Base-by-base conservation (phyloP, 2,329 filamentous ascomycete genomes). In the Nothophoma quercina region DNA sequence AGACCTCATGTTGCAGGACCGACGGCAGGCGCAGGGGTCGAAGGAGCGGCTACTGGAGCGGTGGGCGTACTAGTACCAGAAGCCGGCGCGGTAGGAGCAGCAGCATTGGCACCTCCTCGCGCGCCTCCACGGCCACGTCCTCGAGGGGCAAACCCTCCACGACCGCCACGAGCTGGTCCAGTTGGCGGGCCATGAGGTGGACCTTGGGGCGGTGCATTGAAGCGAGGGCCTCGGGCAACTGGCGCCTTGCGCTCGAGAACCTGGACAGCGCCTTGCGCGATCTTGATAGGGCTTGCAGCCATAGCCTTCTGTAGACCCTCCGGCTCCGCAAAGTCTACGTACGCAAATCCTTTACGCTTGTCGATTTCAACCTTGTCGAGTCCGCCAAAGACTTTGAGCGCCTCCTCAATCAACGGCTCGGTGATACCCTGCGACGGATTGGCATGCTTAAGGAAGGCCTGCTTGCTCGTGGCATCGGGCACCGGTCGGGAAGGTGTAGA, bases 341-440 rank as follows among this genome's bases (percentile, higher is more conserved):
- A 96, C 2, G 92, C 93, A 66, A 96, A 96, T 0, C 92, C 92
- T 73, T 97, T 97, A 67, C 93, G 89, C 73, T 92, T 93, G 71
- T 98, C 93, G 46, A 98, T 93, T 65, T 97, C 93, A 15, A 96
- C 90, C 60, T 86, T 88, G 0, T 85, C 85, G 36, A 97, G 84
- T 1, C 83, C 74, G 1, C 93, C 93, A 63, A 91, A 96, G 0
- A 78, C 75, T 35, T 87, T 82, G 69, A 98, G 85, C 1, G 89
- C 87, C 61, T 88, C 83, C 64, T 88, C 87, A 1, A 98, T 84
- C 0, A 92, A 76, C 0, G 88, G 78, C 68, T 97, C 93, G 0
- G 91, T 97, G 38, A 97, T 90, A 12, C 93, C 93, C 70, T 97
- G 93, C 0, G 92, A 95, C 9, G 91, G 86, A 69, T 96, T 96